A percentile compares a stretch with the other conserved stretches of the same genome.
phyloP scores from a whole-genome alignment of 805 yeast species.

The Candida dajiaensis region DNA sequence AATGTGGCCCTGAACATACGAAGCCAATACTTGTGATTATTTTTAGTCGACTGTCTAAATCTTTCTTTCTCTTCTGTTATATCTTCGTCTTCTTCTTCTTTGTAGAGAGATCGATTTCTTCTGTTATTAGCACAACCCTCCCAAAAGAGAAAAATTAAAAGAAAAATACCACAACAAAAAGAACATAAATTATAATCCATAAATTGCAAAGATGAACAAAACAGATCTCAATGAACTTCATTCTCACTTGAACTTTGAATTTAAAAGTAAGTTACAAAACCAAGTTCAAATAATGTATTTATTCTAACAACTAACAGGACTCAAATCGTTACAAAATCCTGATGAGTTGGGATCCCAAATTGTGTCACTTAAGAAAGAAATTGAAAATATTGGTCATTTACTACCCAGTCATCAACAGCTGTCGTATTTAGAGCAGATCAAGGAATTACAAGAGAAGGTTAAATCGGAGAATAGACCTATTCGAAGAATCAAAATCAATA shows the following conservation, averaged over 20 bases:
- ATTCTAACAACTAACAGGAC: neutral
- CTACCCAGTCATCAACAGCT: slow-evolving; percentile 19
- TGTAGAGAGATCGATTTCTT: no score
- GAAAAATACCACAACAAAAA: neutral
- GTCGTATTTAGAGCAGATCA: slow-evolving; percentile 14
- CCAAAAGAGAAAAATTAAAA: neutral
- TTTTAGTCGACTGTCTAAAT: no score
- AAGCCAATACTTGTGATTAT: neutral
- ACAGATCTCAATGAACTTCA: slow-evolving; percentile 1
- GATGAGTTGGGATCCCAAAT: neutral
- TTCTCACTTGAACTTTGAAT: neutral
- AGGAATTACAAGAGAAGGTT: slow-evolving; percentile 3
- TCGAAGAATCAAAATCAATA: slow-evolving; percentile 10
- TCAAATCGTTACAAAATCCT: neutral
- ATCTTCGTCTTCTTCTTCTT: no score
- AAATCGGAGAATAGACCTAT: neutral
- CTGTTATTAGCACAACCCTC: no score
- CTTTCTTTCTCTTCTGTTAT: no score
- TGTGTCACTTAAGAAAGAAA: slow-evolving; percentile 6
- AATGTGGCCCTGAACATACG: neutral
- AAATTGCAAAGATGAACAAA: neutral
- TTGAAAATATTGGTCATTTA: slow-evolving; percentile 14
- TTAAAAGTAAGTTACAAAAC: slow-evolving; percentile 4
- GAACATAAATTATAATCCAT: neutral
- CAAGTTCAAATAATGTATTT: no score